Evolutionary conservation across 768 basidiomycete species (phyloP), one percentile per base, ranked within the genome.

Genomic region (Boletus rubescentipes): DNA sequence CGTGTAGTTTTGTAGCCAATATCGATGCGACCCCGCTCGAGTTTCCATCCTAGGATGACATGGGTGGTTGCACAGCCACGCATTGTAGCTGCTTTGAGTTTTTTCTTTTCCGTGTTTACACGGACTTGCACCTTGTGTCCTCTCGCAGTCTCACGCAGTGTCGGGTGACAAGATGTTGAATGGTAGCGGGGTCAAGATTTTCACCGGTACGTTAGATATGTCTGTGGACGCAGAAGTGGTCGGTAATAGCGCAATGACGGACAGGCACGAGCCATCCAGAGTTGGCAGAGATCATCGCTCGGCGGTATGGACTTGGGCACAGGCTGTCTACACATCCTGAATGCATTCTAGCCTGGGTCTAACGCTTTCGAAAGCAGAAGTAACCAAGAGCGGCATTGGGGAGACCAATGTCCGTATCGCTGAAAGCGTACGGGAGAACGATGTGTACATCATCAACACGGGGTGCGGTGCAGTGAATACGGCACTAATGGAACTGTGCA

Each of bases 391-490:
- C 68, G 87, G 91, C 21, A 89, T 93, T 56, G 92, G 94, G 51
- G 96, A 98, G 76, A 92, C 91, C 44, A 83, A 83, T 64, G 92
- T 98, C 47, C 88, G 89, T 60, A 93, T 99, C 69, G 82, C 83
- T 60, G 94, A 98, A 74, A 94, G 91, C 41, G 96, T 99, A 34
- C 91, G 97, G 57, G 95, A 98, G 74, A 91, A 93, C 71, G 97
- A 98, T 70, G 96, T 98, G 46, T 99, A 98, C 75, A 98, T 99
- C 72, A 87, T 99, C 77, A 97, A 94, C 74, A 92, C 93, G 36
- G 89, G 92, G 14, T 87, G 87, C 63, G 85, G 88, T 21, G 77
- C 85, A 51, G 84, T 98, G 63, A 98, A 98, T 68, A 94, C 92
- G 26, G 81, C 95, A 37, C 83, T 99, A 59, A 98, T 99, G 93